A percentile compares a stretch with the other conserved stretches of the same genome.
These are phyloP conservation scores for Auricularia auricula-judae DNA, from an alignment of 768 basidiomycete genomes.

Conservation along the genomic window DNA sequence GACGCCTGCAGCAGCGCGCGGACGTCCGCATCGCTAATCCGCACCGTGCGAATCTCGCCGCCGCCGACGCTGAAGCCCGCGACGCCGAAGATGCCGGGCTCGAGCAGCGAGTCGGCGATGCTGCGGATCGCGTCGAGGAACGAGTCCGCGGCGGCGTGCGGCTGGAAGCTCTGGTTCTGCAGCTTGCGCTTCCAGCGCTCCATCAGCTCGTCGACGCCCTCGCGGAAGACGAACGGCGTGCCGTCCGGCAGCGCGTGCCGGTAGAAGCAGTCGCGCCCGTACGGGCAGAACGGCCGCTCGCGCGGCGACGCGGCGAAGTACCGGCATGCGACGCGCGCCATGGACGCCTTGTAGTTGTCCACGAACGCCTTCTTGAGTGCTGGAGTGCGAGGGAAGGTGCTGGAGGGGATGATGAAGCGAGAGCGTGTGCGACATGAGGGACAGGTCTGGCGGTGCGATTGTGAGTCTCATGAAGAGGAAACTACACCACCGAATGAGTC, in stretches of 20 bases:
- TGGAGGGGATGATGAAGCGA: conserved; percentile 62
- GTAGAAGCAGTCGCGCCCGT: conserved; percentile 75
- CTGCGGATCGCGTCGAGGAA: neutral
- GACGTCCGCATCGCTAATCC: too few species aligned
- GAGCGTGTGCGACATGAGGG: conserved; percentile 65
- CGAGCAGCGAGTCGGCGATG: neutral
- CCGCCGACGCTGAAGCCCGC: neutral
- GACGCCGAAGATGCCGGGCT: neutral
- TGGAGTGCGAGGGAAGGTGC: conserved; percentile 17
- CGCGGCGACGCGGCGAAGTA: conserved; percentile 47
- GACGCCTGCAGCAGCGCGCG: too few species aligned
- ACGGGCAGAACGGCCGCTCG: conserved; percentile 54
- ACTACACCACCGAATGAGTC: too few species aligned
- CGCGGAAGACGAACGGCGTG: conserved; percentile 40
- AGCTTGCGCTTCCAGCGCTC: neutral
- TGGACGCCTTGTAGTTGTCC: conserved; percentile 58
- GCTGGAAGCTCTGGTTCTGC: neutral
- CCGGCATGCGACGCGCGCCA: conserved; percentile 63
- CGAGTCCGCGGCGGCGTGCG: neutral
- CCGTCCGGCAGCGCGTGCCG: conserved; percentile 60
- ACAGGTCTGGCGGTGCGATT: conserved; percentile 31
- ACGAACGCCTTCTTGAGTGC: conserved; percentile 47
- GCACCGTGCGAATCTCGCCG: too few species aligned
- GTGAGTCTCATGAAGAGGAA: too few species aligned
- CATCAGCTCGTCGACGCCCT: conserved; percentile 47